Evolutionary conservation across 345 rosid genomes (phyloP), one percentile per base, ranked within the genome.

Genomic region (Eucalyptus polyanthemos): DNA sequence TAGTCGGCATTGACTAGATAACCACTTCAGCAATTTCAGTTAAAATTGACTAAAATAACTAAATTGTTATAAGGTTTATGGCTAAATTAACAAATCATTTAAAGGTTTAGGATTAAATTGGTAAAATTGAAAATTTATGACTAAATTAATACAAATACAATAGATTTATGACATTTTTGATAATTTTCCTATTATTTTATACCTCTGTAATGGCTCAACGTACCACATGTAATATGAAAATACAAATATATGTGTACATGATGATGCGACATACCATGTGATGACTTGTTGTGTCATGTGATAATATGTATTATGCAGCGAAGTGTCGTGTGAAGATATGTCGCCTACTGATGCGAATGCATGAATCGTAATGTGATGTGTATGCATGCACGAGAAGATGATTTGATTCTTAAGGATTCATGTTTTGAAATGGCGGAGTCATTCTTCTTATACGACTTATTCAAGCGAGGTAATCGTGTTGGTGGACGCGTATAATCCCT

Each of bases 1-100:
- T 0, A 25, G 4, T 11, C 3, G 2, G 0, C 2, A 3, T 11
- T 9, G 3, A 56, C 13, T 56, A 24, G 62, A 56, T 0, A 1
- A 56, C n/a, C 31, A 60, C 14, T 11, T 60, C 8, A 11, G 2
- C 4, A 27, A 60, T 60, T 60, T 58, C 1, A 0, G n/a, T 8
- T 25, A 27, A 60, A 60, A 60, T 25, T 25, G 4, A 56, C 12
- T 22, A 22, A 56, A 56, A 56, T 9, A 56, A 5, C 13, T 56
- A 56, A 56, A 22, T 56, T 9, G 6, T 56, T 24, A 9, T 22
- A 22, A 24, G 27, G 62, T 56, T 56, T 56, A 56, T 22, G 1
- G 13, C 62, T 56, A 56, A 56, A 24, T 56, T 56, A 11, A 4
- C 62, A 56, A 22, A 53, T 53, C 29, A 56, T 56, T 11, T 22